Conservation (phyloP, 176 grass and related monocot species). For the Secale cereale region DNA sequence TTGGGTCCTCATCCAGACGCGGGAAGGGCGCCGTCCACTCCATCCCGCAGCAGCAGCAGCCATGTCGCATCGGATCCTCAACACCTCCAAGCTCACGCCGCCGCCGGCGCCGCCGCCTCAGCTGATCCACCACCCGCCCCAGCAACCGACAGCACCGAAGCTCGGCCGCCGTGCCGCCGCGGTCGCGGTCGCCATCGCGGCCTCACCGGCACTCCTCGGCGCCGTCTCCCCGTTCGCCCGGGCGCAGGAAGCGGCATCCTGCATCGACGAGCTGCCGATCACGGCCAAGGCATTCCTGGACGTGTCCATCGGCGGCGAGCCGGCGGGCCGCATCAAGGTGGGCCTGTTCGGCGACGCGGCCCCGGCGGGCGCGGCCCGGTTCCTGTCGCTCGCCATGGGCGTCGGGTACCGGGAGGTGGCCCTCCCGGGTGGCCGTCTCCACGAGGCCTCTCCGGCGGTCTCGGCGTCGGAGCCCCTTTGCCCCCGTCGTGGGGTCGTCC, state of each 20-base stretch:
- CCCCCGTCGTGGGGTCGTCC: too few species aligned
- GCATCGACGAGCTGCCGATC: slow-evolving; percentile 24
- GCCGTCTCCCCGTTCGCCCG: slow-evolving; percentile 19
- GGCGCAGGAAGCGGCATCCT: slow-evolving; percentile 24
- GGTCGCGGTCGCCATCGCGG: slow-evolving; percentile 24
- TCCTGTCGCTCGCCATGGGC: slow-evolving; percentile 57
- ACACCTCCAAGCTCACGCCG: slow-evolving; percentile 26
- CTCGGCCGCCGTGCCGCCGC: slow-evolving; percentile 62
- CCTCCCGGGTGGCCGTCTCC: too few species aligned
- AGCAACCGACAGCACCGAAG: too few species aligned
- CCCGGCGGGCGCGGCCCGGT: slow-evolving; percentile 60
- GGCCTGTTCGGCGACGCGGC: slow-evolving; percentile 54
- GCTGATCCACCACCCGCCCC: too few species aligned
- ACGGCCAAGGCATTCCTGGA: slow-evolving; percentile 70
- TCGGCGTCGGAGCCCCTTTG: too few species aligned
- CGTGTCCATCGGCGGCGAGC: slow-evolving; percentile 78
- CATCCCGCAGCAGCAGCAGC: neutral
- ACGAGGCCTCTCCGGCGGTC: too few species aligned
- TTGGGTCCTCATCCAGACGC: slow-evolving; percentile 32
- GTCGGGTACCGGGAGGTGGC: slow-evolving; percentile 74
- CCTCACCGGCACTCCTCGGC: slow-evolving; percentile 28
- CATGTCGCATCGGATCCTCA: slow-evolving; percentile 35
- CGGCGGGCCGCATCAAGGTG: slow-evolving; percentile 68
- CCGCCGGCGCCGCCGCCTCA: slow-evolving; percentile 3
- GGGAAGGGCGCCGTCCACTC: neutral